These are phyloP conservation scores for Schizothecium vesticola DNA, from an alignment of 495 filamentous ascomycete species.

Conservation along the genomic window DNA sequence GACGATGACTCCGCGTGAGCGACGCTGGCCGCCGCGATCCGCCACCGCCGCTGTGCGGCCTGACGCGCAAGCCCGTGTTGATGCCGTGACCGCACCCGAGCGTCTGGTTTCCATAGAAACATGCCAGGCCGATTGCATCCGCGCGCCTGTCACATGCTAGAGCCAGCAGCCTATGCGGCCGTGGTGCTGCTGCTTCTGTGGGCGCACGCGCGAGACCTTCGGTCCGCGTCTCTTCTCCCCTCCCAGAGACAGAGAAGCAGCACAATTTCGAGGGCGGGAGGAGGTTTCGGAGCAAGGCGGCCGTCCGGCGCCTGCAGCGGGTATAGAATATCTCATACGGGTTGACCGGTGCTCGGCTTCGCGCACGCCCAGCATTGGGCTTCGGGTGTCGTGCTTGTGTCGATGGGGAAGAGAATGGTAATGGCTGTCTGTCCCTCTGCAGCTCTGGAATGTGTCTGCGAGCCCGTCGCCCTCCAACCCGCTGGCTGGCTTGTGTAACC, in stretches of 20 bases:
- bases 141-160: not conserved
- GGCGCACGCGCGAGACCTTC: not conserved
- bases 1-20: not conserved
- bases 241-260: not conserved
- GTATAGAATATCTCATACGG: not conserved
- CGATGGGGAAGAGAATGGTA: not conserved
- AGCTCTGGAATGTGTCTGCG: not conserved
- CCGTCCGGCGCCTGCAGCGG: not conserved
- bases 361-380: not conserved
- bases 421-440: not conserved
- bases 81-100: conserved; percentile 26
- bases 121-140: conserved; percentile 4
- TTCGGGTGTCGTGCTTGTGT: not conserved
- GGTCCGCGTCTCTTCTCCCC: not conserved
- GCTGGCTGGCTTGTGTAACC: conserved; percentile 6
- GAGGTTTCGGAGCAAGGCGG: not conserved
- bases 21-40: not conserved
- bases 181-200: not conserved
- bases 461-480: not conserved
- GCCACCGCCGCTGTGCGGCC: conserved; percentile 4
- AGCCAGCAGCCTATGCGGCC: not conserved
- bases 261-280: not conserved
- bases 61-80: conserved; percentile 16
- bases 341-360: not conserved
- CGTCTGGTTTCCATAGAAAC: conserved; percentile 23